Evolutionary conservation across 139 green algal genomes (phyloP).

Genomic region (Axilococcus clingmanii): DNA sequence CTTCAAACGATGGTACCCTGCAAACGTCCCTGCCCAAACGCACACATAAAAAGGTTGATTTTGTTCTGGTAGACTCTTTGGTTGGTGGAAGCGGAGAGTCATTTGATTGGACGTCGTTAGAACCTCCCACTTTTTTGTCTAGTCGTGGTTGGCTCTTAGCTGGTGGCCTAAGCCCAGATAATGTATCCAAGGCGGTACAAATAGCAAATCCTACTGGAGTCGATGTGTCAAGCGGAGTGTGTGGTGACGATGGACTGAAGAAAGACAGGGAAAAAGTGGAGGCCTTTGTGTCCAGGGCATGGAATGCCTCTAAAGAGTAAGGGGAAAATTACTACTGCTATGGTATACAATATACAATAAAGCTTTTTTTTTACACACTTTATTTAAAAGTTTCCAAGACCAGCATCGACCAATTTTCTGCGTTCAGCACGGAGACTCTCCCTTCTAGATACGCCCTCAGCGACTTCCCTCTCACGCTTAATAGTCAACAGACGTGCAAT

Average conservation of each 20-base stretch:
- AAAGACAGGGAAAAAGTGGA: conserved; percentile 36
- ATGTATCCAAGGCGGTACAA: conserved; percentile 54
- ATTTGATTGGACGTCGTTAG: conserved; percentile 49
- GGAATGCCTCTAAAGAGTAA: conserved; percentile 10
- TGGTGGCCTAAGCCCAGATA: conserved; percentile 54
- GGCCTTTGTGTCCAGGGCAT: conserved; percentile 21
- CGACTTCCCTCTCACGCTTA: conserved; percentile 30
- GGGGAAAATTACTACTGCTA: background rate
- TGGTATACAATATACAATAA: background rate
- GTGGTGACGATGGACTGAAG: conserved; percentile 38
- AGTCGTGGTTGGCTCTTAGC: conserved; percentile 65
- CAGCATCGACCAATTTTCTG: conserved; percentile 16
- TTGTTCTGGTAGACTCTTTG: conserved; percentile 67
- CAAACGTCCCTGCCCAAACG: conserved; percentile 34
- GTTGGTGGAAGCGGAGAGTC: conserved; percentile 55
- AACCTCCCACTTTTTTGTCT: conserved; percentile 4
- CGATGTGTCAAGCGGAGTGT: conserved; percentile 77
- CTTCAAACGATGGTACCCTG: conserved; percentile 33
- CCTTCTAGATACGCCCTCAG: conserved; percentile 19
- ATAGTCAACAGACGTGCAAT: conserved; percentile 43
- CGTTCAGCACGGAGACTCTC: conserved; percentile 17
- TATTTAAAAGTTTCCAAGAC: conserved; percentile 20
- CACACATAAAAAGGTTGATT: conserved; percentile 23
- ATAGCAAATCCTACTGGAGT: conserved; percentile 45
- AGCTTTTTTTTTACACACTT: no score